Evolutionary conservation across 768 basidiomycete species (phyloP), one percentile per base, ranked within the genome.

Genomic region (Suillus occidentalis): DNA sequence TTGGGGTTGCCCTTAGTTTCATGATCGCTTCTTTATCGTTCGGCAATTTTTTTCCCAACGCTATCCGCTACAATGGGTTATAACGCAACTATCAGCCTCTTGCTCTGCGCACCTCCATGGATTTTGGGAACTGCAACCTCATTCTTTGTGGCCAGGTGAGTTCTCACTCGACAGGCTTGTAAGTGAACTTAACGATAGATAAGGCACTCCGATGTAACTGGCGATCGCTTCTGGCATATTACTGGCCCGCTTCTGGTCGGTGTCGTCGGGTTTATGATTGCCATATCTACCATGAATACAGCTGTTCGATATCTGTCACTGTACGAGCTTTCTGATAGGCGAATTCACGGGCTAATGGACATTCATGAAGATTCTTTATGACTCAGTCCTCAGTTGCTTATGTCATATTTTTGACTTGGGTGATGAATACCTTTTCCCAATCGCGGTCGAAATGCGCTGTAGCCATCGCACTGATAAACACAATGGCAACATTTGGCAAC

Each of bases 391-490:
- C 89, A 70, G 83, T 88, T 6, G 90, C 84, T 3, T 90, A 87
- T 73, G 85, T 92, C 63, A 83, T 83, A 64, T 87, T 91, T 70
- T 77, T 79, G 70, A 75, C 82, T 20, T 83, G 83, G 85, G 77
- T 84, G 59, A 80, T 80, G 61, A 84, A 81, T 67, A 80, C 82
- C 13, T 81, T 96, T 76, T 87, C 91, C 22, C 85, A 88, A n/a
- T 87, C 94, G 31, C 86, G 91, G 3, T 85, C 89, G 22, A 95
- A 95, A 75, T 87, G 94, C 8, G 91, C 93, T 10, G 89, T 94
- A n/a, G 89, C 88, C 20, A 80, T 96, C 47, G 94, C 92, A 1
- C 75, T 91, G 63, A 85, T 94, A 71, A 94, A 93, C 74, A 86
- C 89, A 39, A 85, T 92, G 70, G 89, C 88, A 14, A 88, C 92